Evolutionary conservation across 2,329 filamentous ascomycete genomes (phyloP).

Genomic region (Diplodia seriata): DNA sequence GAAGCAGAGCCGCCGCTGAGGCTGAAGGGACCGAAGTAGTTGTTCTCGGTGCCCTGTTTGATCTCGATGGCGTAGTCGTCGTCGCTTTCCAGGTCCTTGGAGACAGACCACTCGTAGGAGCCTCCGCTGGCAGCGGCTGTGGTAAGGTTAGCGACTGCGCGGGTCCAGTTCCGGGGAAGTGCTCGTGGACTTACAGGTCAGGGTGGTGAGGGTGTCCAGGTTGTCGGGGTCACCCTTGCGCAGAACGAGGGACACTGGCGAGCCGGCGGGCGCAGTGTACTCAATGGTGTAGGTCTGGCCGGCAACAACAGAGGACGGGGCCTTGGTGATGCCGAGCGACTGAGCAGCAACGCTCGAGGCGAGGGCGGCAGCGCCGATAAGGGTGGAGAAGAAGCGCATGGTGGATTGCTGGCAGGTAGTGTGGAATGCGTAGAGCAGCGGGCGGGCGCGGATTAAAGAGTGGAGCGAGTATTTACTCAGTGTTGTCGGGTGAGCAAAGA

Average conservation of each 20-base stretch:
- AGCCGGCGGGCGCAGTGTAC: constrained; percentile 54
- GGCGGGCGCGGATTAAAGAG: neutral
- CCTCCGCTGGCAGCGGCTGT: constrained; percentile 54
- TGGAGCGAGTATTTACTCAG: constrained; percentile 23
- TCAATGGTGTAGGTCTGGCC: constrained; percentile 58
- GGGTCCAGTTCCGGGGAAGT: neutral
- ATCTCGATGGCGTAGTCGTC: constrained; percentile 67
- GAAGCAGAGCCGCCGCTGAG: constrained; percentile 56
- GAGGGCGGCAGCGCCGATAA: constrained; percentile 53
- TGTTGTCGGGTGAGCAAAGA: constrained; percentile 19
- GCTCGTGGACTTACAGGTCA: constrained; percentile 54
- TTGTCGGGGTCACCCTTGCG: constrained; percentile 59
- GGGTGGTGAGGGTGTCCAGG: constrained; percentile 57
- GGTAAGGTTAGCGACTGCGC: constrained; percentile 29
- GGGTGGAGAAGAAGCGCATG: constrained; percentile 60
- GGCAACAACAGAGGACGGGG: constrained; percentile 56
- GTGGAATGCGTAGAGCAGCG: constrained; percentile 28
- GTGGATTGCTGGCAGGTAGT: constrained; percentile 36
- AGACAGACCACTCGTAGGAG: constrained; percentile 60
- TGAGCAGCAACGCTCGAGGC: constrained; percentile 55
- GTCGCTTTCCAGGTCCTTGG: constrained; percentile 51
- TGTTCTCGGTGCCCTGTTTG: constrained; percentile 57
- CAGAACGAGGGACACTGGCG: constrained; percentile 63
- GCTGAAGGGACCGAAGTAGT: constrained; percentile 63
- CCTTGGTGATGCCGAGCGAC: constrained; percentile 54